A percentile compares a stretch with the other conserved stretches of the same genome.
These are phyloP conservation scores for Pyronema omphalodes DNA, from an alignment of 495 filamentous ascomycete species.

Conservation along the genomic window DNA sequence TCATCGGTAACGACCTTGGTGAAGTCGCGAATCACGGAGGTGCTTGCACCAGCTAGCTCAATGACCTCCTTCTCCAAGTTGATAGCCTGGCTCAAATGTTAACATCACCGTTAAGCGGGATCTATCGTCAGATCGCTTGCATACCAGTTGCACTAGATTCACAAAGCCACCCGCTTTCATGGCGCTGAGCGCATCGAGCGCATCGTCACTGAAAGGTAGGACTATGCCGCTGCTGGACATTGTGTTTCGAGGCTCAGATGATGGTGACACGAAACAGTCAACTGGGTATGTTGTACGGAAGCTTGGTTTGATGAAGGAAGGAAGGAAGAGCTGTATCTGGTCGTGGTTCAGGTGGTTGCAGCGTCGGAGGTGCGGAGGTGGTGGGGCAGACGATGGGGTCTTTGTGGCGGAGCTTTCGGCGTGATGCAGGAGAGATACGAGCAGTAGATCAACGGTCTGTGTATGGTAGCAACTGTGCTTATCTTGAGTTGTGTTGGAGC, in stretches of 20 bases:
- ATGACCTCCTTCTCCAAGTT: conserved; percentile 64
- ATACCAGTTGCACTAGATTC: conserved; percentile 63
- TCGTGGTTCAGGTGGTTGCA: too few relatives aligned
- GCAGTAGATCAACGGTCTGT: too few relatives aligned
- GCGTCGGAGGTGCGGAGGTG: too few relatives aligned
- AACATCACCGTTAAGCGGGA: conserved; percentile 7
- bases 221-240: conserved; percentile 39
- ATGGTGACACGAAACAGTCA: conserved; percentile 16
- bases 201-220: conserved; percentile 51
- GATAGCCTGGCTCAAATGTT: conserved; percentile 36
- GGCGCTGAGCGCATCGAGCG: conserved; percentile 42
- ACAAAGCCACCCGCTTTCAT: conserved; percentile 36
- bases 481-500: too few relatives aligned
- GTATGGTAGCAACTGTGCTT: too few relatives aligned
- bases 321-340: neutral
- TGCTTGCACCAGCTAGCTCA: conserved; percentile 41
- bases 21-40: conserved; percentile 26
- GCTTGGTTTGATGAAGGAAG: neutral
- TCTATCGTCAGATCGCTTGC: conserved; percentile 15
- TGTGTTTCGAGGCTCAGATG: conserved; percentile 17
- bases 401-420: too few relatives aligned
- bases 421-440: too few relatives aligned
- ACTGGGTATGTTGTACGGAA: conserved; percentile 17
- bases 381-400: too few relatives aligned
- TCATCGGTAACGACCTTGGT: conserved; percentile 46